Evolutionary conservation across 2,329 filamentous ascomycete genomes (phyloP).

Genomic region (Xylaria sp.): DNA sequence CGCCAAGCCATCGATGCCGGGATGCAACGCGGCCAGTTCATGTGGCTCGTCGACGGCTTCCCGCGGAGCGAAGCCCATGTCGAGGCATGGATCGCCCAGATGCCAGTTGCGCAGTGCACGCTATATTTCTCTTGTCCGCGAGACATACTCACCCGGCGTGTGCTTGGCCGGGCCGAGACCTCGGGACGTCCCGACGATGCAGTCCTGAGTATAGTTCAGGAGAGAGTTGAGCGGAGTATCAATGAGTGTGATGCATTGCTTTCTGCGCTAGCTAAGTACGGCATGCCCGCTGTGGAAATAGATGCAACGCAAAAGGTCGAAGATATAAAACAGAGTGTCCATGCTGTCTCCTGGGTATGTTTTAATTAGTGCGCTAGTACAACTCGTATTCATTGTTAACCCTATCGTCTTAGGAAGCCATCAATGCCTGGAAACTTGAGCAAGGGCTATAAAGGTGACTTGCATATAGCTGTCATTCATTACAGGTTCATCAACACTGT

Average conservation of each 20-base stretch:
- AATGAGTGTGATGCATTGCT: neutral
- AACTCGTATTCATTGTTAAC: neutral
- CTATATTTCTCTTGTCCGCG: constrained; percentile 13
- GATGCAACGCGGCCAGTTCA: constrained; percentile 21
- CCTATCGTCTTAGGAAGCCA: neutral
- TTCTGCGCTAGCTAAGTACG: neutral
- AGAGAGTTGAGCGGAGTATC: constrained; percentile 32
- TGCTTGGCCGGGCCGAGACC: constrained; percentile 30
- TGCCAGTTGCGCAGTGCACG: constrained; percentile 25
- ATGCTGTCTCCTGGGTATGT: neutral
- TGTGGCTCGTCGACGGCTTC: constrained; percentile 42
- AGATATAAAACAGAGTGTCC: neutral
- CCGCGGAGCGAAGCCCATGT: constrained; percentile 36
- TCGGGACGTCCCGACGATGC: constrained; percentile 39
- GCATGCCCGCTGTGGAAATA: neutral
- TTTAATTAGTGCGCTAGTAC: neutral
- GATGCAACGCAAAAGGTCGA: neutral
- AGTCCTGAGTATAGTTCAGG: constrained; percentile 9
- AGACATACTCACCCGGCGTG: constrained; percentile 25
- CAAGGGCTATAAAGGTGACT: neutral
- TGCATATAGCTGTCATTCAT: too few species aligned
- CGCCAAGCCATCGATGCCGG: constrained; percentile 36
- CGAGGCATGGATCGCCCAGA: constrained; percentile 28
- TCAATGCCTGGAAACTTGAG: neutral
- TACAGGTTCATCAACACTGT: too few species aligned